phyloP scores from a whole-genome alignment of 179 eudicot species.

The Gypsophila paniculata region DNA sequence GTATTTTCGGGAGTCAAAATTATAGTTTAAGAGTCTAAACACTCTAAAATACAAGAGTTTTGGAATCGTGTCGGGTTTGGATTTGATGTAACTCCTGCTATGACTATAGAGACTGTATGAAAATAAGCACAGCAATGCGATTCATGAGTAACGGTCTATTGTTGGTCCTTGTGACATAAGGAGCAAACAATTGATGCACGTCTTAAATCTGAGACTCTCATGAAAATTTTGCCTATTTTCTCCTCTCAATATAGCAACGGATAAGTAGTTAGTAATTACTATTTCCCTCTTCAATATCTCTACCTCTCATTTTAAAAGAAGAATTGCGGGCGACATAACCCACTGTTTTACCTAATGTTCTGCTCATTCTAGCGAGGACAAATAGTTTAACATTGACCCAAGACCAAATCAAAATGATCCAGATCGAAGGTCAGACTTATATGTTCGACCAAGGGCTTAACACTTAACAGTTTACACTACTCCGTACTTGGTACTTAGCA shows the following conservation, averaged over 20 bases:
- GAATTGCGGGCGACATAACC: too few species aligned
- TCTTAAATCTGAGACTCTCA: neutral
- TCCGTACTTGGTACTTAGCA: too few species aligned
- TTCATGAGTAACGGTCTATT: neutral
- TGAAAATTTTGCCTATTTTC: neutral
- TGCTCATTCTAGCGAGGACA: neutral
- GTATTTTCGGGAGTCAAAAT: too few species aligned
- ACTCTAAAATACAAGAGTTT: too few species aligned
- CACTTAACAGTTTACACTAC: too few species aligned
- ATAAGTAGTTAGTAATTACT: neutral
- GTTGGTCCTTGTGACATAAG: neutral
- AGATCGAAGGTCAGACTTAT: too few species aligned
- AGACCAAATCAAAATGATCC: too few species aligned
- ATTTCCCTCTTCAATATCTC: neutral
- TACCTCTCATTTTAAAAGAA: neutral
- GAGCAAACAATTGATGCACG: neutral
- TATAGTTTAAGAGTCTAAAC: too few species aligned
- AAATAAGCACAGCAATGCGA: neutral
- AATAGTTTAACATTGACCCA: neutral
- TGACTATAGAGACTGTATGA: neutral
- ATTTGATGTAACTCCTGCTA: too few species aligned
- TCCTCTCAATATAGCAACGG: neutral
- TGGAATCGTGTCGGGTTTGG: too few species aligned
- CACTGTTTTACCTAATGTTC: neutral
- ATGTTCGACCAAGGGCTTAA: too few species aligned